Evolutionary conservation across 2,329 filamentous ascomycete species (phyloP), one percentile per base, ranked within the genome.

Genomic region (Xylariaceae sp.): DNA sequence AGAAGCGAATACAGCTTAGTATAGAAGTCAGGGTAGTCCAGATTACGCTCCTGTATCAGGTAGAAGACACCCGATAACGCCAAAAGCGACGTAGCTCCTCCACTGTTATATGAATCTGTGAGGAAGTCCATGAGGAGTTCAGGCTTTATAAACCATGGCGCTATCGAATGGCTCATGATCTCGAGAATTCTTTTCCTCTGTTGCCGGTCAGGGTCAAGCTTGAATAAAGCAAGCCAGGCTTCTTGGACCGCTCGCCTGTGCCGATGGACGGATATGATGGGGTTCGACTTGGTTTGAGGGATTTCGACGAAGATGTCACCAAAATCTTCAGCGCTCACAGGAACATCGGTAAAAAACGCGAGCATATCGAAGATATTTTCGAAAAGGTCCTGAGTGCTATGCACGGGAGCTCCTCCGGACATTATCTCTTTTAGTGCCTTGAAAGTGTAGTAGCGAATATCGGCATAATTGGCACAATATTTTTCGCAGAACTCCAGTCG

Each of bases 21-120:
- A 67, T 95, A 98, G 68, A 98, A 98, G 24, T 83, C 84, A 1
- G 90, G 89, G 63, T 98, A 98, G 66, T 98, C 93, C 45, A 98
- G 76, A 61, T 98, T 98, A 60, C 88, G 87, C 61, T 93, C 81
- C 50, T 87, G 83, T 54, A 98, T 97, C 39, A 98, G 78, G 62
- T 95, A 93, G 69, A 95, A 98, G 34, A 98, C 83, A 38, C 93
- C 93, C 1, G 88, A 94, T 1, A 98, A 73, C 2, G 94, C 89
- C 16, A 96, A 76, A 4, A 98, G 74, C 4, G 93, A 91, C 36
- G 83, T 89, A 12, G 89, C 85, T 34, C 93, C 93, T 38, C 91
- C 89, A 7, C 83, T 71, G 55, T 96, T 78, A 68, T 95, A 97
- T 22, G 84, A 94, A 66, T 93, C 88, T n/a, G 89, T 95, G 41